These are phyloP conservation scores for Plicaturopsis crispa DNA, from an alignment of 768 basidiomycete genomes.

Conservation along the genomic window DNA sequence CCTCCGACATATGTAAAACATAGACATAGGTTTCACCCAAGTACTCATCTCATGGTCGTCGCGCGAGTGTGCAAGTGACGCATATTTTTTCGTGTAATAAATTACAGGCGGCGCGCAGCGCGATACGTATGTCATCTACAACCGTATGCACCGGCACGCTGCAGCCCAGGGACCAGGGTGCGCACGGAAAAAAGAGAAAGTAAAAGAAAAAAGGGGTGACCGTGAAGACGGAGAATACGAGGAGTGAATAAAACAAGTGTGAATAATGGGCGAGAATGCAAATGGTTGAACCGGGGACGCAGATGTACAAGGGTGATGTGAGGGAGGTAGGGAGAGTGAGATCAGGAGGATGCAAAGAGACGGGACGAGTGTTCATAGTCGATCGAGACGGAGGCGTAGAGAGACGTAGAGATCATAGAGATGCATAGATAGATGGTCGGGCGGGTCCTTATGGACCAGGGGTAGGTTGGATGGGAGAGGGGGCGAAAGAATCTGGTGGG, in stretches of 20 bases:
- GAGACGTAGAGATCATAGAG: no score
- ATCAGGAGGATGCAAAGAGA: neutral
- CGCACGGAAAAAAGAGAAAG: neutral
- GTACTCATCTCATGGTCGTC: no score
- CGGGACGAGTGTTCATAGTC: neutral
- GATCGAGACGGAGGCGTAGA: no score
- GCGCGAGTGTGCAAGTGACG: no score
- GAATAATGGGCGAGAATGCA: neutral
- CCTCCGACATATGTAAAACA: no score
- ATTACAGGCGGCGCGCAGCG: slow-evolving; percentile 19
- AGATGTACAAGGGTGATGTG: neutral
- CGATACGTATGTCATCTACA: slow-evolving; percentile 30
- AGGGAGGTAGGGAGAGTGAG: neutral
- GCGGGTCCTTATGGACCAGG: no score
- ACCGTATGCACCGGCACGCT: slow-evolving; percentile 11
- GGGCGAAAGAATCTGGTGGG: slow-evolving; percentile 13
- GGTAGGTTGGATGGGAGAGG: no score
- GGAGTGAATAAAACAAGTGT: neutral
- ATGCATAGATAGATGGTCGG: no score
- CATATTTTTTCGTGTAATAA: slow-evolving; percentile 7
- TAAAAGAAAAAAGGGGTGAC: slow-evolving; percentile 10
- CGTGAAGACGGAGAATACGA: neutral
- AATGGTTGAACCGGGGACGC: neutral
- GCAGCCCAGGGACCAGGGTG: no score
- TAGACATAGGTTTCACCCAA: no score